A percentile compares a stretch with the other conserved stretches of the same genome.
Conservation (phyloP, 1,284 basidiomycete species). For the Pseudozyma sp. region DNA sequence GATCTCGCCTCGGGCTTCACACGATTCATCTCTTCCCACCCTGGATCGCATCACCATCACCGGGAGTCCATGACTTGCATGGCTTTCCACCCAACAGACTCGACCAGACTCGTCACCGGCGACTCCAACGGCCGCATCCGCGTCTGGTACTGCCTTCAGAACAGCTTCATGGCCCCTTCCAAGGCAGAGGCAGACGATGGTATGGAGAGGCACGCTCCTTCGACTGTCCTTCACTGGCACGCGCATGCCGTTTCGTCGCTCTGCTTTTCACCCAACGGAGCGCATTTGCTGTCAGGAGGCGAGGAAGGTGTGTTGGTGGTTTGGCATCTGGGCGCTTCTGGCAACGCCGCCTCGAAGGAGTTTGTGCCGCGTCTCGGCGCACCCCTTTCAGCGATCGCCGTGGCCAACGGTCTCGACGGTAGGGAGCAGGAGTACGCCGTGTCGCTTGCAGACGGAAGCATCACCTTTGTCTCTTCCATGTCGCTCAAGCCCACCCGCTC, state of each 20-base stretch:
- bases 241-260: constrained; percentile 92
- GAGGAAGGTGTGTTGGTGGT: constrained; percentile 95
- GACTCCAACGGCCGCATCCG: constrained; percentile 86
- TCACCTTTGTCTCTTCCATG: constrained; percentile 80
- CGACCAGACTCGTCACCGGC: constrained; percentile 89
- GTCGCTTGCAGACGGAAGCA: constrained; percentile 83
- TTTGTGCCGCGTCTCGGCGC: constrained; percentile 93
- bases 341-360: constrained; percentile 54
- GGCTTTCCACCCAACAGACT: constrained; percentile 86
- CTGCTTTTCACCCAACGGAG: constrained; percentile 88
- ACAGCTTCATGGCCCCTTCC: constrained; percentile 52
- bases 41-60: constrained; percentile 25
- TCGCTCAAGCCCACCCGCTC: constrained; percentile 80
- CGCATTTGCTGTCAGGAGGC: constrained; percentile 92
- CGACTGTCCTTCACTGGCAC: constrained; percentile 94
- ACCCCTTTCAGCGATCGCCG: constrained; percentile 75
- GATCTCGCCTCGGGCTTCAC: constrained; percentile 73
- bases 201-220: constrained; percentile 73
- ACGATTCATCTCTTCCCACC: constrained; percentile 76
- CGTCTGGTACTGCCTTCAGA: constrained; percentile 86
- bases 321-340: constrained; percentile 76
- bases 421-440: constrained; percentile 87
- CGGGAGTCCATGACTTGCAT: constrained; percentile 79
- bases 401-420: constrained; percentile 73
- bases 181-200: constrained; percentile 32